Evolutionary conservation across 495 filamentous ascomycete species (phyloP).

Genomic region (Aspergillus carlsbadensis): DNA sequence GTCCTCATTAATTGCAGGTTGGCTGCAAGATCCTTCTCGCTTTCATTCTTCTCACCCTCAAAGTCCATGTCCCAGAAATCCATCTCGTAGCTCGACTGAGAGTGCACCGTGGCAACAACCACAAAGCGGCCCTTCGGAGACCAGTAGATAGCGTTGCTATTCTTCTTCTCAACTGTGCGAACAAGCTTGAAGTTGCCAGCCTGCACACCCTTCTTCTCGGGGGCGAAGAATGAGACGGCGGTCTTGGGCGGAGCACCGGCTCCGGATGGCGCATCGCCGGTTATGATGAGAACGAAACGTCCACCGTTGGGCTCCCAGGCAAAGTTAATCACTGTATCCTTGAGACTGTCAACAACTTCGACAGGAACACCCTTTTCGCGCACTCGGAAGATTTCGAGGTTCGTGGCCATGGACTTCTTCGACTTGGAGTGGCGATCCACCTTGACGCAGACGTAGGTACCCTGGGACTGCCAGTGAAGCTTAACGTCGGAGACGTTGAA

Average conservation of each 20-base stretch:
- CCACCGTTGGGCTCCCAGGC: constrained; percentile 98
- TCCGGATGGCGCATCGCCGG: constrained; percentile 73
- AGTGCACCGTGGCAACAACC: constrained; percentile 86
- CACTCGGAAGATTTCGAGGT: constrained; percentile 96
- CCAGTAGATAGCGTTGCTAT: constrained; percentile 99
- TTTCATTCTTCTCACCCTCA: constrained; percentile 91
- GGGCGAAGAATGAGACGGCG: constrained; percentile 90
- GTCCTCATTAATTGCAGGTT: constrained; percentile 92
- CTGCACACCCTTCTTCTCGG: constrained; percentile 81
- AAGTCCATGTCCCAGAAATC: constrained; percentile 98
- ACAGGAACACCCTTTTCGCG: constrained; percentile 96
- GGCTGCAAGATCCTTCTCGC: constrained; percentile 88
- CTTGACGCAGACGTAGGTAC: constrained; percentile 93
- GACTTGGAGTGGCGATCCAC: constrained; percentile 98
- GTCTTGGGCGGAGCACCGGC: constrained; percentile 92
- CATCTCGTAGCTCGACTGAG: constrained; percentile 86
- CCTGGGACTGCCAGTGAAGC: constrained; percentile 91
- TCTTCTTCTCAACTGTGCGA: constrained; percentile 94
- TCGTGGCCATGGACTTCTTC: constrained; percentile 95
- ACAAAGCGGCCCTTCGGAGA: constrained; percentile 96
- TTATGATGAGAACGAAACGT: constrained; percentile 96
- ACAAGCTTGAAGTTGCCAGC: constrained; percentile 95
- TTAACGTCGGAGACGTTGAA: constrained; percentile 98
- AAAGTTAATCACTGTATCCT: constrained; percentile 98
- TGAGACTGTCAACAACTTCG: constrained; percentile 94